Evolutionary conservation across 176 grass and related monocot species (phyloP), one percentile per base, ranked within the genome.

Genomic region (Paspalum notatum): DNA sequence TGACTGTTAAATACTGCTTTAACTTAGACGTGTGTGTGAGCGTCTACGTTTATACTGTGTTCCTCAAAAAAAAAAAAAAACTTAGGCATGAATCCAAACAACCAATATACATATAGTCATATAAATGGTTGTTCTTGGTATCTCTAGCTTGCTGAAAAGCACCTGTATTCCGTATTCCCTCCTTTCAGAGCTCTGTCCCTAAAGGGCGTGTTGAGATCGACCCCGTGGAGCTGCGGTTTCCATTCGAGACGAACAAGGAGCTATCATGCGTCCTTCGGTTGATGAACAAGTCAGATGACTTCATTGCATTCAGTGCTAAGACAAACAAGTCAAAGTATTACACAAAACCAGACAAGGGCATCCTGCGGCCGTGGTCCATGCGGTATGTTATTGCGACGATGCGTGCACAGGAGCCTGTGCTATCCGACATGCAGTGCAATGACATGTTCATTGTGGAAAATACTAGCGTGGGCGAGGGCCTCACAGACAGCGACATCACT

Each of bases 361-460:
- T 72, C 68, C 5, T 72, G 46, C 14, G 47, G 3, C 68, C 68
- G 8, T 51, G 68, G 68, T 72, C 68, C 14, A 72, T 37, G 68
- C 15, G 1, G 7, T 72, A 51, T 8, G 47, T 69, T n/a, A 12
- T 69, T 0, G 43, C 21, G 42, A 71, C 68, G 17, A 6, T 51
- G 22, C 6, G 8, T 3, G 14, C 46, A 0, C 46, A 71, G 9
- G 1, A 3, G 62, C 16, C 1, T 11, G 4, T 6, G 42, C 66
- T 43, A 11, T 5, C 10, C 43, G 2, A 20, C 64, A 66, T 66
- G 38, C 17, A 24, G 12, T 24, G 46, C 46, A 18, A 24, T 14
- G 68, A 51, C 25, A 5, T 50, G 24, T 71, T 71, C 8, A 0
- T 32, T 2, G 43, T 69, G n/a, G n/a, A 25, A 5, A 69, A n/a